Percentiles rank a stretch among this genome's conserved stretches.
Evolutionary conservation across 2,329 filamentous ascomycete genomes (phyloP).

Genomic region (Aspergillus piperis): DNA sequence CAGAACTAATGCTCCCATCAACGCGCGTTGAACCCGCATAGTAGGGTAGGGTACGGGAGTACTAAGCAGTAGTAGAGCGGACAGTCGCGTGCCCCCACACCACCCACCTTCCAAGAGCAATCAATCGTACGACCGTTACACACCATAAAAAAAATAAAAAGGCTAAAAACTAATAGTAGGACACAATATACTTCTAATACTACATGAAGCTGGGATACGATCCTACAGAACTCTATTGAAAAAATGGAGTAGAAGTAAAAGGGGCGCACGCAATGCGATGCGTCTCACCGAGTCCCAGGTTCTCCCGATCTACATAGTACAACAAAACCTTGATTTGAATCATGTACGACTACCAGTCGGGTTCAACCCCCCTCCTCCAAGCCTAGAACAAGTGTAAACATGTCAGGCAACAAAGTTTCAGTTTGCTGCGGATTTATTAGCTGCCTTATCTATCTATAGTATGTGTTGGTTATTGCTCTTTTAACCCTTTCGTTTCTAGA

Average conservation of each 20-base stretch:
- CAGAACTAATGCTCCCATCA: not conserved
- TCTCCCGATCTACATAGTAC: not conserved
- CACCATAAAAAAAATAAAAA: not conserved
- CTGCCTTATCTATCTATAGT: not conserved
- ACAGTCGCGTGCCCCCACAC: constrained; percentile 5
- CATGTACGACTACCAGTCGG: not conserved
- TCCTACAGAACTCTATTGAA: not conserved
- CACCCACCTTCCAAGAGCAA: not conserved
- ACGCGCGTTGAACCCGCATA: not conserved
- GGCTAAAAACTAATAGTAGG: too few relatives aligned
- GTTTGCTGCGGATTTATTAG: not conserved
- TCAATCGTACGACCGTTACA: not conserved
- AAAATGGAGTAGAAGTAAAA: not conserved
- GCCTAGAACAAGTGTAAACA: too few relatives aligned
- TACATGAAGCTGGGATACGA: not conserved
- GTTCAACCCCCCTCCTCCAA: not conserved
- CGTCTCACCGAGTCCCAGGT: not conserved
- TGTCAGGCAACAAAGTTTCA: not conserved
- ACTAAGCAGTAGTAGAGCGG: not conserved
- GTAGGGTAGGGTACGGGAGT: too few relatives aligned
- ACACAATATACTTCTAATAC: too few relatives aligned
- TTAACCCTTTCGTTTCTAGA: not conserved
- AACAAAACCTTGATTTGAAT: not conserved
- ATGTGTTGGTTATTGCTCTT: not conserved
- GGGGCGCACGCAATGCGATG: not conserved